These are phyloP conservation scores for Hyphopichia homilentoma DNA, from an alignment of 805 yeast species.

Conservation along the genomic window DNA sequence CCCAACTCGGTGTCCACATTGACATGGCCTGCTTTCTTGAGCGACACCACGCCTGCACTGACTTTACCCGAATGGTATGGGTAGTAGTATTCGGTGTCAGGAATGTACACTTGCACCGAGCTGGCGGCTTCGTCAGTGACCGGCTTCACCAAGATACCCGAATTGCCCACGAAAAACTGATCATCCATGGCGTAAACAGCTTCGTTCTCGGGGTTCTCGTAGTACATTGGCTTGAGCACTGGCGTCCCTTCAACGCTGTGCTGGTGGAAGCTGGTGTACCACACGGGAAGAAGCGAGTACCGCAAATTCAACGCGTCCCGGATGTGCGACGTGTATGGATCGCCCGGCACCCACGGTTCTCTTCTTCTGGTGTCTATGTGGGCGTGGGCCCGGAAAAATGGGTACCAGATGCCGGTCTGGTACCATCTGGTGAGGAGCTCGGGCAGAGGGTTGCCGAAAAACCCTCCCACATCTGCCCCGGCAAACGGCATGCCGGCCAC, in stretches of 20 bases:
- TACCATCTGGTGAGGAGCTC: slow-evolving; percentile 91
- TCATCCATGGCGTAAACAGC: slow-evolving; percentile 65
- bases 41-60: slow-evolving; percentile 3
- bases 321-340: slow-evolving; percentile 62
- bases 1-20: slow-evolving; percentile 45
- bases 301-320: slow-evolving; percentile 70
- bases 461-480: slow-evolving; percentile 98
- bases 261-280: slow-evolving; percentile 75
- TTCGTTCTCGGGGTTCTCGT: slow-evolving; percentile 46
- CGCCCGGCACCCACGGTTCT: slow-evolving; percentile 87
- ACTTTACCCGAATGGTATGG: slow-evolving; percentile 42
- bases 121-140: slow-evolving; percentile 54
- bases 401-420: slow-evolving; percentile 94
- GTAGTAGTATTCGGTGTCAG: slow-evolving; percentile 54
- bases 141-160: slow-evolving; percentile 78
- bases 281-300: slow-evolving; percentile 70
- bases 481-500: slow-evolving; percentile 85
- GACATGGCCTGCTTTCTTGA: slow-evolving; percentile 25
- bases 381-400: slow-evolving; percentile 95
- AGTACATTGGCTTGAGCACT: slow-evolving; percentile 65
- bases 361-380: slow-evolving; percentile 90
- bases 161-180: slow-evolving; percentile 71
- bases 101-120: slow-evolving; percentile 44
- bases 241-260: slow-evolving; percentile 64
- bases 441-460: slow-evolving; percentile 81